A percentile compares a stretch with the other conserved stretches of the same genome.
Evolutionary conservation across 768 basidiomycete genomes (phyloP).

Genomic region (Collybiopsis confluens): DNA sequence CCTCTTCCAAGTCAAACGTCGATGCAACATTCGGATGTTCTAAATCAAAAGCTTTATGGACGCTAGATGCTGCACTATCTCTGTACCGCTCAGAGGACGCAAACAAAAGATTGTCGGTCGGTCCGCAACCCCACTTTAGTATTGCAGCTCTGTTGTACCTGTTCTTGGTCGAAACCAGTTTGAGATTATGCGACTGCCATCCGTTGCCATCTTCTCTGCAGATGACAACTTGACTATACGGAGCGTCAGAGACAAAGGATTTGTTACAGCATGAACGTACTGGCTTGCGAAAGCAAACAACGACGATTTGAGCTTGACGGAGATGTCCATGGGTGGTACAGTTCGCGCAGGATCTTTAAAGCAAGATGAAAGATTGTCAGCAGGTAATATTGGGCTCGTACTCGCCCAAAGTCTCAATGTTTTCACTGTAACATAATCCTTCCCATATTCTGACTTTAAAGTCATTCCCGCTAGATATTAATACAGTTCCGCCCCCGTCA

Average conservation of each 20-base stretch:
- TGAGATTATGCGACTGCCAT: neutral
- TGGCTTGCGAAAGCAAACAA: constrained; percentile 10
- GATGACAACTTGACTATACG: neutral
- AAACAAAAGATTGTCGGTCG: constrained; percentile 39
- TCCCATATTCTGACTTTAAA: constrained; percentile 1
- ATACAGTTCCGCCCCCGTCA: neutral
- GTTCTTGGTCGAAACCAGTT: neutral
- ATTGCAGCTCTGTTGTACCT: constrained; percentile 32
- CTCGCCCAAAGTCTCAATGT: neutral
- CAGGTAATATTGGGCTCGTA: too few species aligned
- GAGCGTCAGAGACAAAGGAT: constrained; percentile 8
- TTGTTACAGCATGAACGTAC: constrained; percentile 12
- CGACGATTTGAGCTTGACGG: constrained; percentile 14
- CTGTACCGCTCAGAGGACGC: constrained; percentile 50
- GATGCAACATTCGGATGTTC: constrained; percentile 18
- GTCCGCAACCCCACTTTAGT: constrained; percentile 47
- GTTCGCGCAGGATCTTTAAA: constrained; percentile 23
- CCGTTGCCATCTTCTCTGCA: neutral
- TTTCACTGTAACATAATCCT: neutral
- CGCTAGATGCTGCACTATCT: constrained; percentile 28
- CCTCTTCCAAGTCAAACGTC: constrained; percentile 41
- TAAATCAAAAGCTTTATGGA: constrained; percentile 50
- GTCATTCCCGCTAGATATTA: constrained; percentile 27
- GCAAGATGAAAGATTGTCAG: constrained; percentile 10
- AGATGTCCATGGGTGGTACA: constrained; percentile 13